Evolutionary conservation across 2,329 filamentous ascomycete species (phyloP).

Genomic region (Trichoderma sp.): DNA sequence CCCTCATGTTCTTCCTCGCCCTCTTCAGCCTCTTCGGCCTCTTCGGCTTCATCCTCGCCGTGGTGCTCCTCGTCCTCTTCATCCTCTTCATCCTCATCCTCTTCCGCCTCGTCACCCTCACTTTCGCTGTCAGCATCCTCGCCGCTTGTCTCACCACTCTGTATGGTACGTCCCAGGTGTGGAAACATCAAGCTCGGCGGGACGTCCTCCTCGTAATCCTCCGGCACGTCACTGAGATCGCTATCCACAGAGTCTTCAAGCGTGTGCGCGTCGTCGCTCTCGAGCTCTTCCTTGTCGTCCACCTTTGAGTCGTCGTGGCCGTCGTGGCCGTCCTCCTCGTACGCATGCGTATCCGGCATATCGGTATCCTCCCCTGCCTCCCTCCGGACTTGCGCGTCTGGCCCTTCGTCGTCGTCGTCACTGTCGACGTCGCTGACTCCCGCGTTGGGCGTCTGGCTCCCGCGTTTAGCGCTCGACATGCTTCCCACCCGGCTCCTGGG

Average conservation of each 20-base stretch:
- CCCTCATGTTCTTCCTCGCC: constrained; percentile 28
- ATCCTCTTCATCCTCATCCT: constrained; percentile 32
- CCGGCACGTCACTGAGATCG: constrained; percentile 66
- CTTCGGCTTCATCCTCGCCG: constrained; percentile 31
- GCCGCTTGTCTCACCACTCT: constrained; percentile 39
- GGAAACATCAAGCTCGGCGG: constrained; percentile 58
- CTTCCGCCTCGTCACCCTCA: constrained; percentile 39
- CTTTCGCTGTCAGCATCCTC: constrained; percentile 44
- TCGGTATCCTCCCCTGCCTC: constrained; percentile 45
- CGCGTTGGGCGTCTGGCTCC: constrained; percentile 45
- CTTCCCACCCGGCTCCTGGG: constrained; percentile 56
- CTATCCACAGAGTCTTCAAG: constrained; percentile 69
- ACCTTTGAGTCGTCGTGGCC: constrained; percentile 36
- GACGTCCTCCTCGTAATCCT: constrained; percentile 60
- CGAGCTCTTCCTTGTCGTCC: constrained; percentile 36
- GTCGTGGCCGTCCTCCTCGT: constrained; percentile 38
- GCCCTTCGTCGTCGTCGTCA: constrained; percentile 47
- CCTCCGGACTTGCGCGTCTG: constrained; percentile 44
- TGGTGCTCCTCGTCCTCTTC: constrained; percentile 31
- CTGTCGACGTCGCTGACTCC: constrained; percentile 44
- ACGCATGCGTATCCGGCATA: constrained; percentile 47
- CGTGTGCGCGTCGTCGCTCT: constrained; percentile 50
- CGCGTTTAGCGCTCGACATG: constrained; percentile 53
- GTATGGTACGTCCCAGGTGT: constrained; percentile 40
- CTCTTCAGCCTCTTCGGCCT: constrained; percentile 15